These are phyloP conservation scores for Tylopilus sp. DNA, from an alignment of 1,284 basidiomycete species.

Conservation along the genomic window DNA sequence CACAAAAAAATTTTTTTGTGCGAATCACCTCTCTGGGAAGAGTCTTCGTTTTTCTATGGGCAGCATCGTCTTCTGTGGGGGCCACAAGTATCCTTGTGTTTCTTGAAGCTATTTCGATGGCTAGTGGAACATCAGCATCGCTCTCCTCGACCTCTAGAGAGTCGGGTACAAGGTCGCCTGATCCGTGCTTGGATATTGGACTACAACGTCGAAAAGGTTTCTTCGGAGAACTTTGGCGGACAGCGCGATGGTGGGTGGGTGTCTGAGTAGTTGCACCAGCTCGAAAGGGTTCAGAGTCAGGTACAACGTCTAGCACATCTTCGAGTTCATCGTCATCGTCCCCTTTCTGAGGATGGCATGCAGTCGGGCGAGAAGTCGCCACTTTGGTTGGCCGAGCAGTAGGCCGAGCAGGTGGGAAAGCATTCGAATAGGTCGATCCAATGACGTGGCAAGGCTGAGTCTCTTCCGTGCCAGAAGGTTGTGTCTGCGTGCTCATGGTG, in stretches of 20 bases:
- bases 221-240: slow-evolving; percentile 16
- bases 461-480: slow-evolving; percentile 21
- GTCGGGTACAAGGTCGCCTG: slow-evolving; percentile 33
- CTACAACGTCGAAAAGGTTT: slow-evolving; percentile 23
- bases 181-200: slow-evolving; percentile 26
- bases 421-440: not conserved
- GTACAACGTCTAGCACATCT: slow-evolving; percentile 46
- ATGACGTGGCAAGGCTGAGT: slow-evolving; percentile 13
- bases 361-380: not conserved
- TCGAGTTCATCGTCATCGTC: slow-evolving; percentile 14
- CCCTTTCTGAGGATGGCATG: not conserved
- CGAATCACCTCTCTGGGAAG: slow-evolving; percentile 20
- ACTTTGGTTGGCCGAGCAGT: not conserved
- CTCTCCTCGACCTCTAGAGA: slow-evolving; percentile 35
- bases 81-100: slow-evolving; percentile 14
- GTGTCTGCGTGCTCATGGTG: slow-evolving; percentile 20
- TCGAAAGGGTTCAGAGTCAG: slow-evolving; percentile 54
- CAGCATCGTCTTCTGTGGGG: slow-evolving; percentile 1
- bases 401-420: slow-evolving; percentile 1
- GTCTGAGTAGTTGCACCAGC: slow-evolving; percentile 13
- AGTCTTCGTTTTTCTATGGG: slow-evolving; percentile 8
- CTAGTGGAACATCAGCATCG: slow-evolving; percentile 44
- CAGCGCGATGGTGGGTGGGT: slow-evolving; percentile 2
- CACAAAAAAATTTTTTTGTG: too few species aligned
- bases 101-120: slow-evolving; percentile 17